Conservation (phyloP, 177 flowering plant genomes). For the Vitis hybrid region DNA sequence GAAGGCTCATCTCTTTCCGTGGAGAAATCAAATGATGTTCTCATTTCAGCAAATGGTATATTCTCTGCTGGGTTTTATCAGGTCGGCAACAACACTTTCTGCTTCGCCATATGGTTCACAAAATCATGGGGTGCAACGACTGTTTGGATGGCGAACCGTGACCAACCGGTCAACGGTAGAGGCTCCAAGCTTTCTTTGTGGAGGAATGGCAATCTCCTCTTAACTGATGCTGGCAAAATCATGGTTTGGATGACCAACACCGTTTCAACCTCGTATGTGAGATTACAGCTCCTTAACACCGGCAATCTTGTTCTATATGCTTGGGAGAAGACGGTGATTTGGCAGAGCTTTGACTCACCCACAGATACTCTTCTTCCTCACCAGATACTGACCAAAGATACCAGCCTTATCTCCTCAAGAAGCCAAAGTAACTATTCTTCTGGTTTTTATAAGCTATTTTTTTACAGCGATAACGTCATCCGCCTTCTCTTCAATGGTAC, state of each 20-base stretch:
- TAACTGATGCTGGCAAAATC: conserved; percentile 19
- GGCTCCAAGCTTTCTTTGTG: conserved; percentile 19
- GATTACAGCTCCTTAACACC: too few relatives aligned
- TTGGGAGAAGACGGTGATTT: too few relatives aligned
- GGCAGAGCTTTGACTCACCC: too few relatives aligned
- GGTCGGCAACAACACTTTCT: conserved; percentile 38
- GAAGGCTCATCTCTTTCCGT: conserved; percentile 28
- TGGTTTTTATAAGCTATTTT: conserved; percentile 28
- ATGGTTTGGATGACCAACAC: conserved; percentile 16
- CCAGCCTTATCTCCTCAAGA: too few relatives aligned
- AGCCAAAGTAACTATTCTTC: conserved; percentile 8
- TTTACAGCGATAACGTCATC: conserved; percentile 29
- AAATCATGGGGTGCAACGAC: conserved; percentile 14
- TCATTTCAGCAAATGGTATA: conserved; percentile 17
- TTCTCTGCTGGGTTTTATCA: conserved; percentile 34
- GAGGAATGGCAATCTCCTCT: conserved; percentile 25
- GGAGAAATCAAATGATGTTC: conserved; percentile 18
- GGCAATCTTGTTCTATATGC: too few relatives aligned
- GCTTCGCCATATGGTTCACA: conserved; percentile 34
- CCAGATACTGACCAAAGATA: too few relatives aligned
- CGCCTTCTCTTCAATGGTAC: conserved; percentile 22
- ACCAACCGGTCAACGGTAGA: conserved; percentile 39
- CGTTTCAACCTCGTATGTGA: too few relatives aligned
- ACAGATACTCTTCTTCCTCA: conserved; percentile 33
- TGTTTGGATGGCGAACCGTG: conserved; percentile 47